Evolutionary conservation across 441 rosid species (phyloP).

Genomic region (Metrosideros polymorpha): DNA sequence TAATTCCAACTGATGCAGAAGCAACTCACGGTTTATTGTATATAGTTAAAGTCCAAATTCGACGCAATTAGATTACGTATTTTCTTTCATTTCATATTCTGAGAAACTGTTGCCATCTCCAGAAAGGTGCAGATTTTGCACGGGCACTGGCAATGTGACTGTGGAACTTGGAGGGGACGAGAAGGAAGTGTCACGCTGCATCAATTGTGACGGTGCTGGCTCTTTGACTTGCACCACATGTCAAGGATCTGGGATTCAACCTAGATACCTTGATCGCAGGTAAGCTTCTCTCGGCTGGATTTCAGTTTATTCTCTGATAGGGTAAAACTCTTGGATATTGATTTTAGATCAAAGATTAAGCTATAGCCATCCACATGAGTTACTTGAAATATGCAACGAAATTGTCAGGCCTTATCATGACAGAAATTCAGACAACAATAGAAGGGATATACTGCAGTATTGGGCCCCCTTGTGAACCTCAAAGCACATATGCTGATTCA

Average conservation of each 20-base stretch:
- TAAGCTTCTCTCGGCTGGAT: neutral
- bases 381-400: neutral
- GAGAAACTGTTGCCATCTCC: slow-evolving; percentile 2
- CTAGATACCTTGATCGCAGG: slow-evolving; percentile 98
- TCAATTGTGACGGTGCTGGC: slow-evolving; percentile 79
- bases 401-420: neutral
- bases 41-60: neutral
- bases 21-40: neutral
- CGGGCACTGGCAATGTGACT: slow-evolving; percentile 57
- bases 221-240: slow-evolving; percentile 93
- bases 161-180: slow-evolving; percentile 73
- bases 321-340: neutral
- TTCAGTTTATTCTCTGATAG: neutral
- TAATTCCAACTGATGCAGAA: neutral
- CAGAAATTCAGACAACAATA: neutral
- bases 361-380: neutral
- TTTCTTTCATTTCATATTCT: neutral
- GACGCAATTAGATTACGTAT: neutral
- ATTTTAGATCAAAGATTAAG: neutral
- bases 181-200: slow-evolving; percentile 69
- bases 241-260: slow-evolving; percentile 92
- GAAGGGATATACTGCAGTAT: neutral
- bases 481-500: neutral
- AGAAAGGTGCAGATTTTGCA: slow-evolving; percentile 86
- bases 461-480: neutral